phyloP scores from a whole-genome alignment of 192 early-diverging fungal genomes.

The Mycoemilia scoparia region DNA sequence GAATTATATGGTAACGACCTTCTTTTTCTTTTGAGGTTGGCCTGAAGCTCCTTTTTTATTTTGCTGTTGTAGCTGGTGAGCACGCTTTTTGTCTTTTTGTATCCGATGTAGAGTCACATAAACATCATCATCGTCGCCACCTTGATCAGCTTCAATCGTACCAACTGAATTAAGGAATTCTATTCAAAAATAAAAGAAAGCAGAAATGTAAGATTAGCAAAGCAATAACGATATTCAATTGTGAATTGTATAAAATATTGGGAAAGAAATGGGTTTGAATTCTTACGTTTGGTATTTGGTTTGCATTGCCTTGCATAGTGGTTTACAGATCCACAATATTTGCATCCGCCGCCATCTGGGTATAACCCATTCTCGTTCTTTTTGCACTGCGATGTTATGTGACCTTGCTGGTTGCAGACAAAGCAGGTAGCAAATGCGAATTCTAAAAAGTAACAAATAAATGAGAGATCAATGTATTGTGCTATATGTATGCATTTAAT shows the following conservation, averaged over 20 bases:
- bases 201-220: too few species aligned
- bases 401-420: slow-evolving; percentile 69
- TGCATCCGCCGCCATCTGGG: slow-evolving; percentile 78
- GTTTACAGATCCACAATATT: slow-evolving; percentile 70
- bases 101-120: slow-evolving; percentile 16
- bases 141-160: slow-evolving; percentile 61
- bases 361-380: slow-evolving; percentile 79
- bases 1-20: too few species aligned
- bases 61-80: too few species aligned
- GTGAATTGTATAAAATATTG: background rate
- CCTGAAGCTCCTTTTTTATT: too few species aligned
- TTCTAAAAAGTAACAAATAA: too few species aligned
- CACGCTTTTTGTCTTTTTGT: slow-evolving; percentile 18
- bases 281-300: slow-evolving; percentile 34
- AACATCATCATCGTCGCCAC: slow-evolving; percentile 83
- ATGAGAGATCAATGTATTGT: too few species aligned
- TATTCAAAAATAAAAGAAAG: slow-evolving; percentile 13
- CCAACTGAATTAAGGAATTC: slow-evolving; percentile 42
- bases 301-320: slow-evolving; percentile 73
- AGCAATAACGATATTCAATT: too few species aligned
- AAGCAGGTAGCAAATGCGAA: slow-evolving; percentile 75
- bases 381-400: slow-evolving; percentile 64
- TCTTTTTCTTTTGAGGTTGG: too few species aligned
- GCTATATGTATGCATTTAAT: too few species aligned
- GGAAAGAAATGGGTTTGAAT: slow-evolving; percentile 1